Evolutionary conservation across 331 rosid species (phyloP), one percentile per base, ranked within the genome.

Genomic region (Cydonia oblonga): DNA sequence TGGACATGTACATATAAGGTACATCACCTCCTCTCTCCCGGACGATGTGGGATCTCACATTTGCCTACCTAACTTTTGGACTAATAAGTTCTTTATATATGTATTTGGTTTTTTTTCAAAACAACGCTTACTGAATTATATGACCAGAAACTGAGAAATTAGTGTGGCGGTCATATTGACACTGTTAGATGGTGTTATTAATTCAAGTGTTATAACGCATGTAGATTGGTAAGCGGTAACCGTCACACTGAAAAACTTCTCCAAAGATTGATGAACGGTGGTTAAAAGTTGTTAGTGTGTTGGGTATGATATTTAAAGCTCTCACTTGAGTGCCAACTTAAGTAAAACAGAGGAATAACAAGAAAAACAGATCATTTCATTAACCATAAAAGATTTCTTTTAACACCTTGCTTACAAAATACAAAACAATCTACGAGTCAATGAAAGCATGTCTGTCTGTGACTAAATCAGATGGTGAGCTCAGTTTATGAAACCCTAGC

Each of bases 381-480:
- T 15, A 24, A 52, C 28, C 16, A 11, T 23, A 38, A 3, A 4
- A 25, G 16, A 30, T 24, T 58, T 71, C 28, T 25, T 18, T 18
- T 13, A 33, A 70, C 61, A 77, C 35, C 3, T 67, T 75, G 29
- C 42, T 59, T 23, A 20, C 42, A 6, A 44, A 68, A 66, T 20
- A 46, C 9, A 29, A 33, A 26, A 75, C 62, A 35, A 40, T 57
- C 44, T 32, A 44, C 60, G 74, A 62, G 68, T 70, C 71, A 78
- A 85, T 18, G 53, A 30, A 61, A 66, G 71, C 54, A 30, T 46
- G 61, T 29, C 46, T 40, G 66, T 56, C 67, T 64, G 18, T 12
- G 56, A 35, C 72, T 72, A 65, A 59, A 68, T 75, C 32, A 53
- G 76, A 81, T 69, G 73, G 77, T 68, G 56, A 49, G 22, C 56